Base-by-base conservation (phyloP, 148 eudicot genomes). In the Salicornia ramosissima region DNA sequence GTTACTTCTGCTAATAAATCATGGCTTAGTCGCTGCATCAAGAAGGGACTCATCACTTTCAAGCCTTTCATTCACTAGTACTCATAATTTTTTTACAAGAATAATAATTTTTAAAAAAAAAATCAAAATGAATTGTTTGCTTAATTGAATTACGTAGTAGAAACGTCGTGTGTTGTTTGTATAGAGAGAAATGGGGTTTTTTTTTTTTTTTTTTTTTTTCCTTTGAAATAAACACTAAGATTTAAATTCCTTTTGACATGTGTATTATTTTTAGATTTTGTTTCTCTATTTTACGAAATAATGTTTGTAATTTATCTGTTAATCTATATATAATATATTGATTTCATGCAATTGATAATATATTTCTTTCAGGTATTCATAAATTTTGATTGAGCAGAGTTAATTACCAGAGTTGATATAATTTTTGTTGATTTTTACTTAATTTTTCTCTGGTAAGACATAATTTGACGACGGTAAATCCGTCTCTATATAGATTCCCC, bases 31-130 rank as follows among this genome's bases (percentile, higher is more conserved):
- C 29, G 47, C 66, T 33, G 47, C 66, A 16, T 74, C 2, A 81
- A 74, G 75, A 76, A 79, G 61, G 57, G 80, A 63, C 69, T 74
- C 2, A 73, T 49, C 57, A 69, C 71, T 10, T 79, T 85, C 24
- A 74, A 79, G 75, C 84, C 84, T 24, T 83, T 80, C 77, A 72
- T 76, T 74, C 77, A 76, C 70, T 78, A 60, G 15, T 33, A 34
- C 14, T 60, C 26, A 13, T 9, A 25, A 7, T 4, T 29, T 29
- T 19, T 45, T 2, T 30, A n/a, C n/a, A n/a, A n/a, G n/a, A n/a
- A n/a, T n/a, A n/a, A n/a, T n/a, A n/a, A n/a, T n/a, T n/a, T n/a
- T n/a, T n/a, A n/a, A n/a, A n/a, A n/a, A n/a, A n/a, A n/a, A n/a
- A n/a, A n/a, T n/a, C n/a, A n/a, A n/a, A n/a, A n/a, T n/a, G n/a